Base-by-base conservation (phyloP, 768 basidiomycete genomes). In the Boletus reticulatus region DNA sequence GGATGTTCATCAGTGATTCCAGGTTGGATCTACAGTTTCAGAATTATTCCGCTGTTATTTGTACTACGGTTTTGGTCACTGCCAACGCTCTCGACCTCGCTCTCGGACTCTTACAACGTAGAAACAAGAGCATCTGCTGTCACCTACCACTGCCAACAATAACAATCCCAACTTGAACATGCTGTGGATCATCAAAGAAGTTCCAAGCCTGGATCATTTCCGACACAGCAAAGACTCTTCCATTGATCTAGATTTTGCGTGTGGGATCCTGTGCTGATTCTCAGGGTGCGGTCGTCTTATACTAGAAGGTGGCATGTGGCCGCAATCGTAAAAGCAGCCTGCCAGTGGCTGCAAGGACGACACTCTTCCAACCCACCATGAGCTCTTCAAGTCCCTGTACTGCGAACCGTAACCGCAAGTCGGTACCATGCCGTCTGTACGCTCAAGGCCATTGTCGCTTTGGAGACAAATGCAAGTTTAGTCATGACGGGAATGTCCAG, bases 371-470 rank as follows among this genome's bases (percentile, higher is more conserved):
- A 11, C 24, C 50, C 47, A 42, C 52, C 24, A 66, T 66, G 65
- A 56, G 24, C 22, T 39, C 57, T 10, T 22, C 47, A 1, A 27
- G 24, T 9, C 46, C 20, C 29, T 7, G 52, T 4, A 4, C 31
- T 17, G 24, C 13, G 3, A 11, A 17, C 32, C 52, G 47, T 13
- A 46, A 41, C 36, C 53, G 39, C 43, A 63, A 53, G 46, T 19
- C 54, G n/a, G 6, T 1, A 20, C 58, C 63, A 4, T 71, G 69
- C 19, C 70, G 64, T 24, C 16, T 47, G 6, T 47, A 70, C 34
- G 32, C 11, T 43, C 63, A 66, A 53, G 72, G 72, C 0, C 14
- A 48, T 17, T 71, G 69, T 62, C 72, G 60, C 32, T 70, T 44
- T 37, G 69, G 70, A 22, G 53, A 58, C 42, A 59, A 48, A 39